Evolutionary conservation across 345 rosid species (phyloP), one percentile per base, ranked within the genome.

Genomic region (Pugionium dolabratum): DNA sequence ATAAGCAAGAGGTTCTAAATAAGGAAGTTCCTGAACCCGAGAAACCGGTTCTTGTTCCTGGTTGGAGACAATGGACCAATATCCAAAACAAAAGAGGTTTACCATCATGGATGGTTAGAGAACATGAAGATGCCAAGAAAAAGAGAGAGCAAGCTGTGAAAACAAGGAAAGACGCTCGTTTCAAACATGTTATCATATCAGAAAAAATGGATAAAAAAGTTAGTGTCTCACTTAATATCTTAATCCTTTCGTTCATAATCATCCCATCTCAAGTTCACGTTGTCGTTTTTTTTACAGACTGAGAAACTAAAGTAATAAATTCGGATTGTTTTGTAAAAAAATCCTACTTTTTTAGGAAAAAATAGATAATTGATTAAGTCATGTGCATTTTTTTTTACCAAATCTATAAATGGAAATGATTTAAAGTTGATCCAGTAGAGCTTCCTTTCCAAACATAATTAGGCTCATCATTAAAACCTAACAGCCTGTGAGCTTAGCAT

Each of bases 31-130:
- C 95, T 40, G 86, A 88, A 70, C 91, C 91, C 3, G 96, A 94
- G 66, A 86, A 88, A 62, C 97, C 92, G 3, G 78, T 82, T 79
- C 42, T 82, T 60, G 75, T 88, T 56, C 97, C 96, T 28, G 97
- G 96, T 56, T 88, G 97, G 97, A 96, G 97, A 57, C 88, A 94
- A 55, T 94, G 97, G 97, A 86, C 91, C 9, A 34, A 79, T 52
- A 45, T 84, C 68, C 95, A 90, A 77, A 75, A 69, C 42, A 94
- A 83, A 83, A 90, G 80, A 75, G 99, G 97, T 35, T 43, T 83
- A 57, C 96, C 96, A 64, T 76, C 85, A 11, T 88, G 96, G 92
- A 90, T 88, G 89, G 56, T 81, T 62, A 79, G 71, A 61, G 87
- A 88, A 70, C 89, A 94, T 59, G 89, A 88, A 62, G 80, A 60